Percentiles rank a stretch among this genome's conserved stretches.
Evolutionary conservation across 257 asterid species (phyloP).

Genomic region (Plantago elongata): DNA sequence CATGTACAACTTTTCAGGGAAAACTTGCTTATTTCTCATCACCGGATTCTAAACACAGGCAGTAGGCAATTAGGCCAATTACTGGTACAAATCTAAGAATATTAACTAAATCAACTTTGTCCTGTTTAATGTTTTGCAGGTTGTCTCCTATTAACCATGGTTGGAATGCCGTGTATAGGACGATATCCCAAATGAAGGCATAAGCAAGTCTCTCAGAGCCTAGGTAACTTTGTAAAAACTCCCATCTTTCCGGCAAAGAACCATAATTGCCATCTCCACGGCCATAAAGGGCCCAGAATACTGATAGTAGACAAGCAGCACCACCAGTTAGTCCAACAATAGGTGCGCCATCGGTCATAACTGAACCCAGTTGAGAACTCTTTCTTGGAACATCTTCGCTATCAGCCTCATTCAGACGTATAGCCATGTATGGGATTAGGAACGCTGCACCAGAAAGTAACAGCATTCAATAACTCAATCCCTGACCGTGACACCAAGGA

Average conservation of each 20-base stretch:
- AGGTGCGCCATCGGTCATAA: conserved; percentile 63
- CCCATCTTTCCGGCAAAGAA: conserved; percentile 48
- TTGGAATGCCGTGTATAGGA: conserved; percentile 67
- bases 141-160: conserved; percentile 93
- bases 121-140: conserved; percentile 51
- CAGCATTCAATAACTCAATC: conserved; percentile 1
- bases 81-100: conserved; percentile 73
- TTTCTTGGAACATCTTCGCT: conserved; percentile 32
- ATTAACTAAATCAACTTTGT: conserved; percentile 41
- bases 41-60: conserved; percentile 50
- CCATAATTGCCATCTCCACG: conserved; percentile 70
- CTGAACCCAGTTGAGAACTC: conserved; percentile 54
- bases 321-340: conserved; percentile 66
- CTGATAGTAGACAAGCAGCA: conserved; percentile 49
- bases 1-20: neutral
- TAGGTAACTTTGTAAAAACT: conserved; percentile 53
- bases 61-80: conserved; percentile 66
- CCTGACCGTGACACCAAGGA: conserved; percentile 1
- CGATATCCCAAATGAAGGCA: conserved; percentile 90
- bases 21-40: conserved; percentile 30
- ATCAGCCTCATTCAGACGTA: conserved; percentile 54
- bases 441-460: conserved; percentile 53
- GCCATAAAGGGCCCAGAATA: conserved; percentile 72
- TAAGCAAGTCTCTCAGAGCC: conserved; percentile 85
- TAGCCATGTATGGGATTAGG: conserved; percentile 91